Percentiles rank a stretch among this genome's conserved stretches.
Conservation (phyloP, 1,284 basidiomycete species). For the Entoloma clypeatum region DNA sequence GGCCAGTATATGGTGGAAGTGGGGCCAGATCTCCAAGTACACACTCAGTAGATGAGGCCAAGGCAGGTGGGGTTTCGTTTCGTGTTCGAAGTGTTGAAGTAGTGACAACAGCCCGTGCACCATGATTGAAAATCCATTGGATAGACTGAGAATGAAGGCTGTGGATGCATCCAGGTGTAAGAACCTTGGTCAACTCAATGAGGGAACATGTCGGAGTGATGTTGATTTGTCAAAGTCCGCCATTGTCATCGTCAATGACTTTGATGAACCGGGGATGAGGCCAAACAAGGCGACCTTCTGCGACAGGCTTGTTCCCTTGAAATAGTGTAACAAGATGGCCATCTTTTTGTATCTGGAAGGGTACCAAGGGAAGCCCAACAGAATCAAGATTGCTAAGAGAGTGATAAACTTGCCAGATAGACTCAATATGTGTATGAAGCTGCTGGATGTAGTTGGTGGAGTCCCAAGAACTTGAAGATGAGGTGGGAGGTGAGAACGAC, state of each 20-base stretch:
- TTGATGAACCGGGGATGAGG: slow-evolving; percentile 4
- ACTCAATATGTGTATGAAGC: slow-evolving; percentile 1
- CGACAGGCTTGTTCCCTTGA: slow-evolving; percentile 2
- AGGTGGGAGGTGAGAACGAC: too few species aligned
- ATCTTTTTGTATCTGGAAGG: slow-evolving; percentile 3
- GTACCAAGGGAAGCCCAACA: too few species aligned
- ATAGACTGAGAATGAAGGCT: slow-evolving; percentile 3
- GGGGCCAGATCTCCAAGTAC: slow-evolving; percentile 1
- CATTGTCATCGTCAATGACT: neutral
- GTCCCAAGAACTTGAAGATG: neutral
- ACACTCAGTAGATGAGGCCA: neutral
- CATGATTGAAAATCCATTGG: slow-evolving; percentile 2
- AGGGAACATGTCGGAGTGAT: slow-evolving; percentile 1
- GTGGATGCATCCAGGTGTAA: slow-evolving; percentile 5
- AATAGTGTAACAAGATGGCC: slow-evolving; percentile 2
- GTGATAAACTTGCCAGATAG: slow-evolving; percentile 3
- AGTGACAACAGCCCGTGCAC: neutral
- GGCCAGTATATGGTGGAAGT: slow-evolving; percentile 2
- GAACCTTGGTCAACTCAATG: slow-evolving; percentile 2
- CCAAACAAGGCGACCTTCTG: neutral
- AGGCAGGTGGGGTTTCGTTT: neutral
- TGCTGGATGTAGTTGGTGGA: slow-evolving; percentile 3
- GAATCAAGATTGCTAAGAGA: slow-evolving; percentile 1
- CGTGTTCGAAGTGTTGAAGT: slow-evolving; percentile 1
- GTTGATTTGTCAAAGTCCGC: neutral